Base-by-base conservation (phyloP, 2,329 filamentous ascomycete species). In the Dryadomyces sulphureus region DNA sequence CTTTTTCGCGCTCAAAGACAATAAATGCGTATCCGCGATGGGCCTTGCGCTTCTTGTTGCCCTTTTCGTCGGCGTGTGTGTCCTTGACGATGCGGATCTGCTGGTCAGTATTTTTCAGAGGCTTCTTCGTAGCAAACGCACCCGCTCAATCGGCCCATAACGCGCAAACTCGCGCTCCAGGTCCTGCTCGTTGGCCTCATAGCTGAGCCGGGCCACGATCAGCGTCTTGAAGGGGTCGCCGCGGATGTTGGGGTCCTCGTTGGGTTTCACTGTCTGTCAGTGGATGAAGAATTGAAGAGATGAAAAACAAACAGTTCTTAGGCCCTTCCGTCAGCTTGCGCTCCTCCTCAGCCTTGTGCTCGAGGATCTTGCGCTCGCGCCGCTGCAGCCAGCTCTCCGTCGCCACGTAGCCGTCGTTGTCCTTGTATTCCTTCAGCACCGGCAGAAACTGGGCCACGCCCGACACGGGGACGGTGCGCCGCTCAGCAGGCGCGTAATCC, bases 211-310 rank as follows among this genome's bases (percentile, higher is more conserved):
- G 45, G 86, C 83, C 46, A 96, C 84, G 57, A 98, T 93, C 43
- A 98, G 71, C 14, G 92, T 98, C 66, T 86, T 94, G 71, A 92
- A 95, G 2, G 90, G 83, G 66, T 96, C 89, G 47, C 92, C 90
- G 53, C 88, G 79, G 53, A 94, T 82, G 56, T 95, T 92, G 12
- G 83, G 76, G 58, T 98, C 92, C 34, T 92, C 80, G 21, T 70
- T 67, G 7, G 92, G 90, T 52, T 90, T 84, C 64, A 84, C 89
- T 89, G 53, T 19, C 51, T n/a, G 41, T n/a, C n/a, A n/a, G n/a
- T n/a, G n/a, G n/a, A n/a, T n/a, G n/a, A n/a, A n/a, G n/a, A n/a
- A n/a, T n/a, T n/a, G n/a, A n/a, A n/a, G n/a, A n/a, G n/a, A n/a
- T n/a, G n/a, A n/a, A n/a, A 40, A 20, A 55, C 68, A 53, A 50